Evolutionary conservation across 2,329 filamentous ascomycete species (phyloP).

Genomic region (Fusarium luffae): DNA sequence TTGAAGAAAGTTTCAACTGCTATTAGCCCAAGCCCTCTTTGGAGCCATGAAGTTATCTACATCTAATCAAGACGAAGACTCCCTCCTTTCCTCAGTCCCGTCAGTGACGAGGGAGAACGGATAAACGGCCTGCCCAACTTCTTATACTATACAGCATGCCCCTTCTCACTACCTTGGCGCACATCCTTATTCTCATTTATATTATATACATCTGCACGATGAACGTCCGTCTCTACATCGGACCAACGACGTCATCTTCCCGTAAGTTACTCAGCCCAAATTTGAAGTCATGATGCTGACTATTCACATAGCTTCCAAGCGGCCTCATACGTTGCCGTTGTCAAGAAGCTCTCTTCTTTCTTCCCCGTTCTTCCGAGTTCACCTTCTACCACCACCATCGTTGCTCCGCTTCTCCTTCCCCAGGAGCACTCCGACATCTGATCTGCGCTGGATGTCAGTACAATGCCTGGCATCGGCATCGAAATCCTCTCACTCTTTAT

Average conservation of each 20-base stretch:
- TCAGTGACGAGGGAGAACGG: not conserved
- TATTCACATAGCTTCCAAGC: not conserved
- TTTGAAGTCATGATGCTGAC: not conserved
- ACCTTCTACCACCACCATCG: not conserved
- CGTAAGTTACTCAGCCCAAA: not conserved
- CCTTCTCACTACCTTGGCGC: not conserved
- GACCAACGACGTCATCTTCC: not conserved
- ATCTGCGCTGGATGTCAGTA: not conserved
- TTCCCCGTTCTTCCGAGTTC: not conserved
- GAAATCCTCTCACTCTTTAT: not conserved
- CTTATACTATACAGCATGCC: not conserved
- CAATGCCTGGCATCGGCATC: not conserved
- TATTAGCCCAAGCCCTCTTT: not conserved
- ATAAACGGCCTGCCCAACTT: rapidly evolving
- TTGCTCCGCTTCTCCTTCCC: not conserved
- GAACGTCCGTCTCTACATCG: not conserved
- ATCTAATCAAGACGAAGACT: not conserved
- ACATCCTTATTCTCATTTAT: not conserved
- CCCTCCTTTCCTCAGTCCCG: not conserved
- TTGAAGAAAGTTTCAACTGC: not conserved
- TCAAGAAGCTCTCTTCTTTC: not conserved
- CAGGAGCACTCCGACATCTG: not conserved
- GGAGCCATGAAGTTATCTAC: not conserved
- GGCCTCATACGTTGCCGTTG: not conserved
- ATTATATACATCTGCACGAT: not conserved